phyloP scores from a whole-genome alignment of 345 rosid genomes.

The Corchorus olitorius region DNA sequence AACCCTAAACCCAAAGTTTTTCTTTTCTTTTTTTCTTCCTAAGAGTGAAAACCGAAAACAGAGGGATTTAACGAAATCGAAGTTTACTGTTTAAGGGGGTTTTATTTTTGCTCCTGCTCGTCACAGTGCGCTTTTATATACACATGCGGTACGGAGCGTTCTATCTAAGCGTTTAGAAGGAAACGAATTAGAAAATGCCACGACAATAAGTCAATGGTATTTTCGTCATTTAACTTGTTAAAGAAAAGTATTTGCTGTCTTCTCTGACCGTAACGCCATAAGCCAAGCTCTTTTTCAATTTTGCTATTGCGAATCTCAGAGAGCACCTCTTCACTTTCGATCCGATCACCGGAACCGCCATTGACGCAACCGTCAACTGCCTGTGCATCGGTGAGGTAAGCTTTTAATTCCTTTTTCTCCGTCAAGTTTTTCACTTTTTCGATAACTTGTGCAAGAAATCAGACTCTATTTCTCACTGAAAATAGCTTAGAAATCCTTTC shows the following conservation, averaged over 20 bases:
- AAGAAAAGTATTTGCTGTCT: not conserved
- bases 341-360: conserved; percentile 7
- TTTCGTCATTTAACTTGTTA: not conserved
- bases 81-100: not conserved
- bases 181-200: not conserved
- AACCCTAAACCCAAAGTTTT: conserved; percentile 34
- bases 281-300: not conserved
- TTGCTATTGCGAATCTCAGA: conserved; percentile 4
- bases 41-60: no score
- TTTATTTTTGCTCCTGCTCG: conserved; percentile 1
- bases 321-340: conserved; percentile 2
- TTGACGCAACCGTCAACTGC: not conserved
- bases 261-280: not conserved
- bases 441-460: not conserved
- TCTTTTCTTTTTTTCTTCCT: no score
- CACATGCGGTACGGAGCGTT: not conserved
- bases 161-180: not conserved
- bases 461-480: not conserved
- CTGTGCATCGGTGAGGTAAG: not conserved
- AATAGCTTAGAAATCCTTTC: conserved; percentile 2
- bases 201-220: not conserved
- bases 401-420: conserved; percentile 2
- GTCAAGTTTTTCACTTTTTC: not conserved
- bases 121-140: not conserved
- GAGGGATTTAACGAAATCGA: not conserved